Percentiles rank a stretch among this genome's conserved stretches.
These are phyloP conservation scores for Xylariaceae sp. DNA, from an alignment of 2,329 filamentous ascomycete genomes.

Conservation along the genomic window DNA sequence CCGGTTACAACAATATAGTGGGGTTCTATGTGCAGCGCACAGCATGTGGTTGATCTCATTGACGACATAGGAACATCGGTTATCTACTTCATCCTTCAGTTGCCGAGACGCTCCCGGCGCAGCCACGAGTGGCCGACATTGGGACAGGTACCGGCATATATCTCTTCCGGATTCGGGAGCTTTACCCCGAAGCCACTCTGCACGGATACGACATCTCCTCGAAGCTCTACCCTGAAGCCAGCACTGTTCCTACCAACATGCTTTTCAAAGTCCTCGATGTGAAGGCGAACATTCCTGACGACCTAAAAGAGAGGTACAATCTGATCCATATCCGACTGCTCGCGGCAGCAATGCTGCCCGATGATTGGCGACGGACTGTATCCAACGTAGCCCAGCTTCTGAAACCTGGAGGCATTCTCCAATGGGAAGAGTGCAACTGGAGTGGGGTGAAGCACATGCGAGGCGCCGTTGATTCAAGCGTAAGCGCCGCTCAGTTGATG, in stretches of 20 bases:
- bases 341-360: neutral
- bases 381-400: neutral
- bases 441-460: neutral
- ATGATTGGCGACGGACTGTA: neutral
- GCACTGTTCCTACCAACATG: neutral
- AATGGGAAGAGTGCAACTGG: neutral
- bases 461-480: neutral
- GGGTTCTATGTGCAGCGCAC: neutral
- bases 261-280: neutral
- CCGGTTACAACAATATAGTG: neutral
- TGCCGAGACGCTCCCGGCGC: neutral
- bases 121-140: neutral
- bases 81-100: neutral
- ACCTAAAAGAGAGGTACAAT: neutral
- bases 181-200: neutral
- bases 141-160: neutral
- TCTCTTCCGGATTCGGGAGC: neutral
- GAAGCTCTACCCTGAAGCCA: neutral
- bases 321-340: neutral
- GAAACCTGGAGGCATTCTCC: neutral
- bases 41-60: too few relatives aligned
- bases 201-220: neutral
- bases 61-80: neutral
- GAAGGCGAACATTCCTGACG: neutral
- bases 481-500: neutral